Evolutionary conservation across 164 flowering plant species (phyloP).

Genomic region (Annona squamosa): DNA sequence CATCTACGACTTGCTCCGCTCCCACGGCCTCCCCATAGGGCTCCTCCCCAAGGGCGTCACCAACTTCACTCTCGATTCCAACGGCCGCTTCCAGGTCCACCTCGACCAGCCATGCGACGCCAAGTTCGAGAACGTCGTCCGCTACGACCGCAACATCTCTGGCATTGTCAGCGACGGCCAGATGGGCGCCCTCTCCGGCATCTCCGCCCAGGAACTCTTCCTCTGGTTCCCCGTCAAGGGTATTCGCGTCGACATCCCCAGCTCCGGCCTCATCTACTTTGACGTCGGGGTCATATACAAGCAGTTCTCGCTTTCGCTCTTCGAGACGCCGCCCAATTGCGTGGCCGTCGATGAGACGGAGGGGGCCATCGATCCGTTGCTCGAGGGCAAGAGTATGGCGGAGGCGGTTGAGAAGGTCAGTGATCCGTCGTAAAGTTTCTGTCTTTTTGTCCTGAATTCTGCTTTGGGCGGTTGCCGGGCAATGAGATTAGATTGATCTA

Average conservation of each 20-base stretch:
- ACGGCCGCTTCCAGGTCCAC: conserved; percentile 33
- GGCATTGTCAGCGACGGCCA: conserved; percentile 35
- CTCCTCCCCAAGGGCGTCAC: conserved; percentile 37
- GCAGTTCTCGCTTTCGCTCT: conserved; percentile 37
- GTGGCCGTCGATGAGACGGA: conserved; percentile 9
- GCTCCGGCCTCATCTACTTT: conserved; percentile 41
- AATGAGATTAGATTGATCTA: background rate
- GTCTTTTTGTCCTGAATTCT: no score
- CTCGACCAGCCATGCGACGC: conserved; percentile 33
- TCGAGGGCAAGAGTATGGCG: background rate
- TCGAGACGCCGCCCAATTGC: conserved; percentile 40
- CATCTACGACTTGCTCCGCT: conserved; percentile 30
- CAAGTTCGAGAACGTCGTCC: conserved; percentile 34
- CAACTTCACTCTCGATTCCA: conserved; percentile 20
- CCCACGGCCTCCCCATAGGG: conserved; percentile 33
- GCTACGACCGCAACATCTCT: conserved; percentile 33
- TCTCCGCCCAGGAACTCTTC: conserved; percentile 40
- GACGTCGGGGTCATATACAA: conserved; percentile 42
- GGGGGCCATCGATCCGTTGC: background rate
- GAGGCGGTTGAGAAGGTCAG: background rate
- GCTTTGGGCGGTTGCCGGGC: background rate
- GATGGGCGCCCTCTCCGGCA: conserved; percentile 33
- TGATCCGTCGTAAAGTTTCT: background rate
- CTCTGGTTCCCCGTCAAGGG: conserved; percentile 45
- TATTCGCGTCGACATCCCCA: conserved; percentile 40